These are phyloP conservation scores for Pelagomonas calceolata DNA, from an alignment of 108 stramenopile genomes.

Conservation along the genomic window DNA sequence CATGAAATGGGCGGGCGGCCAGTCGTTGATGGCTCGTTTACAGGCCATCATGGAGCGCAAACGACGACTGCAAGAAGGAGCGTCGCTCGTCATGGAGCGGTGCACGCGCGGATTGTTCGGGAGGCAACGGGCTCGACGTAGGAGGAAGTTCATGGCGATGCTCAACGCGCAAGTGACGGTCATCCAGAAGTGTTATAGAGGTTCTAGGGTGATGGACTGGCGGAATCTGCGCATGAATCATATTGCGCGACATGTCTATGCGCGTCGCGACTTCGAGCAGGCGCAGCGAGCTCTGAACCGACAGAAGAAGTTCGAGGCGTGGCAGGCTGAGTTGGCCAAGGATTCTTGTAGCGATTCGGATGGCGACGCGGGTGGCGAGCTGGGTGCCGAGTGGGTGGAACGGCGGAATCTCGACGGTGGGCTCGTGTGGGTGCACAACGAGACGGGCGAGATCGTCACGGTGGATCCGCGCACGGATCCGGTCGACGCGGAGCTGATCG, in stretches of 20 bases:
- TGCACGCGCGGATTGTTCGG: not conserved
- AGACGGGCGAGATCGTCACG: constrained; percentile 14
- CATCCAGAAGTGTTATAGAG: constrained; percentile 23
- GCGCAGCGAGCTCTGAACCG: constrained; percentile 14
- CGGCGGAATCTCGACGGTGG: too few species aligned
- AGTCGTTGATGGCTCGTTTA: not conserved
- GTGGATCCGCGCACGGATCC: constrained; percentile 5
- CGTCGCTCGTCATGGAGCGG: not conserved
- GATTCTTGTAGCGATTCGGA: constrained; percentile 32
- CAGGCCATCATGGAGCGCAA: not conserved
- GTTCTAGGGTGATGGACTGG: constrained; percentile 30
- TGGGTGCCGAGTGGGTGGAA: constrained; percentile 9
- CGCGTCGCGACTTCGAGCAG: constrained; percentile 35
- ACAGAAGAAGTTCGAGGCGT: constrained; percentile 16
- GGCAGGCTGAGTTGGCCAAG: constrained; percentile 4
- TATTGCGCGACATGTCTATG: constrained; percentile 32
- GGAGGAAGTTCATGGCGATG: not conserved
- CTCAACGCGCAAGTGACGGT: not conserved
- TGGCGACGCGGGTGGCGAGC: constrained; percentile 5
- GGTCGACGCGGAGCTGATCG: constrained; percentile 19
- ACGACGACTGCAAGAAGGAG: not conserved
- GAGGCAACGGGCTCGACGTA: not conserved
- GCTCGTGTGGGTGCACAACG: constrained; percentile 5
- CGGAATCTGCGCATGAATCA: constrained; percentile 36
- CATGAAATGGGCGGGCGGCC: not conserved